Evolutionary conservation across 345 rosid species (phyloP).

Genomic region (Eutrema heterophyllum): DNA sequence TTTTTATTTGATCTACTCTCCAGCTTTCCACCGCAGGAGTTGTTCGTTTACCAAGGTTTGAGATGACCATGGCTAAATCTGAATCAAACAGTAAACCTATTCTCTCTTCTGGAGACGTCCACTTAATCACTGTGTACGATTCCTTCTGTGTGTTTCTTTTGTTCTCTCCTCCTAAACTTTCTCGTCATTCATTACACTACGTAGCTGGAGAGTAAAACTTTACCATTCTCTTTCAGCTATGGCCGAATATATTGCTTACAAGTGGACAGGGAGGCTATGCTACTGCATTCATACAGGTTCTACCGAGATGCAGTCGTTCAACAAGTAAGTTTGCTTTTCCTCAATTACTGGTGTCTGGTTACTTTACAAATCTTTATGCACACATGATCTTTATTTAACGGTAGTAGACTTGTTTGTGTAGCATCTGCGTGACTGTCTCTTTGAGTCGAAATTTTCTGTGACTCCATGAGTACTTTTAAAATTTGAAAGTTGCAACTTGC

Average conservation of each 20-base stretch:
- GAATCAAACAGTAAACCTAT: slow-evolving; percentile 88
- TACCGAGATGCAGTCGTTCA: slow-evolving; percentile 94
- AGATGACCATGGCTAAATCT: slow-evolving; percentile 85
- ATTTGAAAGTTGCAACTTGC: background rate
- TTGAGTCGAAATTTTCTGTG: background rate
- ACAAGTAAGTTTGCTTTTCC: slow-evolving; percentile 49
- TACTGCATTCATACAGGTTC: slow-evolving; percentile 81
- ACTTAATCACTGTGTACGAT: slow-evolving; percentile 78
- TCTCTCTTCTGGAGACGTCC: slow-evolving; percentile 80
- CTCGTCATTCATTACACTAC: background rate
- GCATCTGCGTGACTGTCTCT: background rate
- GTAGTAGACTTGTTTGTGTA: background rate
- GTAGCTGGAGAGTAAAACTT: background rate
- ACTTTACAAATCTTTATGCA: background rate
- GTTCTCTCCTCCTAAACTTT: background rate
- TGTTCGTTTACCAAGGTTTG: slow-evolving; percentile 89
- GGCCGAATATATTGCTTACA: slow-evolving; percentile 99
- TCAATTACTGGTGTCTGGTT: slow-evolving; percentile 5
- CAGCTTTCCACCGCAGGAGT: slow-evolving; percentile 95
- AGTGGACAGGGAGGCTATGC: slow-evolving; percentile 96
- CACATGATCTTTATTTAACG: background rate
- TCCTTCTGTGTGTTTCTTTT: slow-evolving; percentile 12
- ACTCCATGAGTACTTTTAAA: background rate
- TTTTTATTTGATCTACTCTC: slow-evolving; percentile 25
- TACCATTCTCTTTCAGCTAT: slow-evolving; percentile 52